Conservation (phyloP, 148 eudicot genomes). For the Arbutus unedo region DNA sequence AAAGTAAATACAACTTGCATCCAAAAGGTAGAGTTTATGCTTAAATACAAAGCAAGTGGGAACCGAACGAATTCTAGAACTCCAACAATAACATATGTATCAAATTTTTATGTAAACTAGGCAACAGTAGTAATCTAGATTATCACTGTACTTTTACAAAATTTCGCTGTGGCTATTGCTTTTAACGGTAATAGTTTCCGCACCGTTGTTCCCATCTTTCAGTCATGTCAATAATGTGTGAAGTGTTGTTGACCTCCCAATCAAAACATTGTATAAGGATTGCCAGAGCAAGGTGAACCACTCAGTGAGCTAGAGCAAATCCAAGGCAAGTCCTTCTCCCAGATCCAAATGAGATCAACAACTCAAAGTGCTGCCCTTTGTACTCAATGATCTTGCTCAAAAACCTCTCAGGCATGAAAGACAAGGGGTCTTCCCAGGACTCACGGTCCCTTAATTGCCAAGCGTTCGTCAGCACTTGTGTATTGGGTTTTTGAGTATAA, state of each 20-base stretch:
- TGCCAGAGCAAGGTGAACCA: constrained; percentile 25
- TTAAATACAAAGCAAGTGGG: not conserved
- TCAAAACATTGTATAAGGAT: constrained; percentile 9
- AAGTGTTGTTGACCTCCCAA: not conserved
- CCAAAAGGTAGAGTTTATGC: not conserved
- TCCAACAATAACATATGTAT: not conserved
- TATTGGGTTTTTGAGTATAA: constrained; percentile 1
- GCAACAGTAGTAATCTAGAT: not conserved
- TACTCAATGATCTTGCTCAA: constrained; percentile 22
- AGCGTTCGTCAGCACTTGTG: not conserved
- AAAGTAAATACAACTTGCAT: not conserved
- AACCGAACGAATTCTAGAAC: not conserved
- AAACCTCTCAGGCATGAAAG: constrained; percentile 42
- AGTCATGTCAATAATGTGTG: constrained; percentile 2
- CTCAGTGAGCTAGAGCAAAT: constrained; percentile 22
- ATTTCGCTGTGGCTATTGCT: constrained; percentile 6
- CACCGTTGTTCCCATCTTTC: constrained; percentile 6
- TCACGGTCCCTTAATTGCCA: constrained; percentile 24
- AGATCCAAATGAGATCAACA: constrained; percentile 40
- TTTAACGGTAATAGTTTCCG: constrained; percentile 1
- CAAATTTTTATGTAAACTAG: not conserved
- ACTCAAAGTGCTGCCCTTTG: constrained; percentile 40
- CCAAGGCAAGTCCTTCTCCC: constrained; percentile 38
- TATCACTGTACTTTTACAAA: not conserved
- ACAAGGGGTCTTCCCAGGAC: constrained; percentile 29